Evolutionary conservation across 345 rosid species (phyloP), one percentile per base, ranked within the genome.

Genomic region (Heritiera fomes): DNA sequence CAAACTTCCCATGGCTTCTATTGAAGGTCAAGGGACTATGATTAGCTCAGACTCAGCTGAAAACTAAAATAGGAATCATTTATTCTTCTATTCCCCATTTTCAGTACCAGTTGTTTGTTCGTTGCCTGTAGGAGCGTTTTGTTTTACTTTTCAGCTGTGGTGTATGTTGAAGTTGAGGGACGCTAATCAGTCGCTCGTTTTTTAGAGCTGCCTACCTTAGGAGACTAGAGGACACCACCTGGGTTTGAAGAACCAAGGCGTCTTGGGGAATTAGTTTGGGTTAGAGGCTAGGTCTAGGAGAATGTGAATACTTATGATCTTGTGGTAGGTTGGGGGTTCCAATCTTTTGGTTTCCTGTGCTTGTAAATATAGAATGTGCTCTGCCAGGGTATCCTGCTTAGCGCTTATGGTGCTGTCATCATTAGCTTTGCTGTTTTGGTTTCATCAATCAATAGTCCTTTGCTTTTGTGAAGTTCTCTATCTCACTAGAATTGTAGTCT

Each of bases 21-120:
- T 85, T 2, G 93, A 93, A 80, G 92, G 82, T 53, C 91, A 93
- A 79, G 90, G 85, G 73, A 82, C 82, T 18, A 50, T 87, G 71
- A 81, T 87, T 76, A 88, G 84, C 83, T 90, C 89, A n/a, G 91
- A 83, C 41, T 79, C 89, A 15, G 83, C 88, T 20, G 90, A 85
- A 69, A 83, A 82, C 81, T 91, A 83, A 89, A 41, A 49, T 58
- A 34, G 12, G 9, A 40, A 23, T 50, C 67, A 4, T 45, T 61
- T 11, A 5, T 20, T 17, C 38, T 20, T 38, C n/a, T 17, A 28
- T 41, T 18, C 34, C 20, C 11, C 49, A 17, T 69, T 59, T 66
- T 6, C 53, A 13, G 5, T 13, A 32, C 8, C 64, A 47, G 46
- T 58, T 34, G 70, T 17, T 75, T 53, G 75, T 79, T 75, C 67